Evolutionary conservation across 2,329 filamentous ascomycete species (phyloP), one percentile per base, ranked within the genome.

Genomic region (Aspergillus felis): DNA sequence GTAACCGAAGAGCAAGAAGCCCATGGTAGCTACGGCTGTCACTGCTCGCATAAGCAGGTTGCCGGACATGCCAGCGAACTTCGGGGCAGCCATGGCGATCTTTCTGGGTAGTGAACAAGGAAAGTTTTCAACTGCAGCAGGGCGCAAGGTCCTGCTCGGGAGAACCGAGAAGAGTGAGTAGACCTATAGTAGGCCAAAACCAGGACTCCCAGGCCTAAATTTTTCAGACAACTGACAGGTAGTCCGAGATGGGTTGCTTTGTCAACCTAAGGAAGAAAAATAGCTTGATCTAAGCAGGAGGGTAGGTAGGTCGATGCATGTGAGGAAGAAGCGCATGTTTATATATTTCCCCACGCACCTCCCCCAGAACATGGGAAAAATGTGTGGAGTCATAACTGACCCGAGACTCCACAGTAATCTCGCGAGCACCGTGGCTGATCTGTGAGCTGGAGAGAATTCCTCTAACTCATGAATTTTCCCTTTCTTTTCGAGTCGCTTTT

Each of bases 11-110:
- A 84, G 78, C 28, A 86, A 69, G 74, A 87, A 86, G 22, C 83
- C 85, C 51, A 83, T 85, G 0, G 85, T 87, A 3, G 85, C 84
- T 27, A 87, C 80, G 22, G 81, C 79, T 1, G 86, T 85, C 51
- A 88, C 80, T 44, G 80, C 76, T n/a, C 41, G 41, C 41, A 44
- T 44, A 44, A 44, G 41, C 20, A 22, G 20, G 20, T 44, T 22
- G 20, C 41, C 41, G n/a, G 41, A 9, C 41, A 44, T 44, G 3
- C 41, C 41, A 22, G 41, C 41, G 14, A 44, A 44, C 5, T 44
- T 44, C 3, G 41, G 41, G 20, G 41, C 41, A 44, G 41, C 6
- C 41, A 44, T 44, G 17, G n/a, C 22, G 6, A 44, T 44, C 41
- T 44, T n/a, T 22, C 7, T 8, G 22, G 17, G n/a, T 22, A n/a